Conservation (phyloP, 1,284 basidiomycete species). For the Puccinia sorghi region DNA sequence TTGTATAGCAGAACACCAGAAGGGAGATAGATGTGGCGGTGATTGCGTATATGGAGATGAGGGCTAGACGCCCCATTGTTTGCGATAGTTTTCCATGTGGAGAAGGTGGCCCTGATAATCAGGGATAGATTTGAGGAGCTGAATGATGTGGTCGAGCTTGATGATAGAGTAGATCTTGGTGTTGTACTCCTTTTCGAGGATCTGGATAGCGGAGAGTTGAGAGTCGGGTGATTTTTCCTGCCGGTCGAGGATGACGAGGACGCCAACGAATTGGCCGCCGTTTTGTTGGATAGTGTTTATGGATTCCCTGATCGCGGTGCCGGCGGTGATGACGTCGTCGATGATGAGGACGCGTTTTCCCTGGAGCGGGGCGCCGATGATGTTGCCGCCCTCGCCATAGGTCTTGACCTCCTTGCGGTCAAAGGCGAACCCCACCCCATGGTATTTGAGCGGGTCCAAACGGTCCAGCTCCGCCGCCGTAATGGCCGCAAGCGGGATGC, state of each 20-base stretch:
- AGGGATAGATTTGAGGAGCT: slow-evolving; percentile 73
- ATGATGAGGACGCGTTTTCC: slow-evolving; percentile 81
- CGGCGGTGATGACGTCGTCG: slow-evolving; percentile 96
- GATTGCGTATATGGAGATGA: background rate
- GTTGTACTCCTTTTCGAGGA: slow-evolving; percentile 74
- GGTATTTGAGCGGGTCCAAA: slow-evolving; percentile 62
- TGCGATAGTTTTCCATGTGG: slow-evolving; percentile 77
- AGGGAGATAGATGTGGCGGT: no score
- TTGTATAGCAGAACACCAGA: no score
- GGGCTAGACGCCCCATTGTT: slow-evolving; percentile 68
- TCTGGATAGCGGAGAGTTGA: slow-evolving; percentile 71
- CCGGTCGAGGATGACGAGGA: slow-evolving; percentile 85
- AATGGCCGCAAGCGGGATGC: slow-evolving; percentile 87
- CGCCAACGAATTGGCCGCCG: slow-evolving; percentile 74
- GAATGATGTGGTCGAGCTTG: slow-evolving; percentile 80
- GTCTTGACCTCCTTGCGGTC: slow-evolving; percentile 95
- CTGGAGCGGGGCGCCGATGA: slow-evolving; percentile 80
- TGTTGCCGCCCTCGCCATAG: slow-evolving; percentile 92
- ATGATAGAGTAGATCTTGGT: slow-evolving; percentile 73
- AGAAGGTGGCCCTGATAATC: slow-evolving; percentile 67
- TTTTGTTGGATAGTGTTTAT: slow-evolving; percentile 70
- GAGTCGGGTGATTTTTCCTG: slow-evolving; percentile 74
- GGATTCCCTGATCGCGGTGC: slow-evolving; percentile 82
- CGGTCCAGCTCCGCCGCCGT: slow-evolving; percentile 72
- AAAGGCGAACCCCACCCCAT: slow-evolving; percentile 70